A percentile compares a stretch with the other conserved stretches of the same genome.
These are phyloP conservation scores for Xylaria sp. DNA, from an alignment of 2,329 filamentous ascomycete species.

Conservation along the genomic window DNA sequence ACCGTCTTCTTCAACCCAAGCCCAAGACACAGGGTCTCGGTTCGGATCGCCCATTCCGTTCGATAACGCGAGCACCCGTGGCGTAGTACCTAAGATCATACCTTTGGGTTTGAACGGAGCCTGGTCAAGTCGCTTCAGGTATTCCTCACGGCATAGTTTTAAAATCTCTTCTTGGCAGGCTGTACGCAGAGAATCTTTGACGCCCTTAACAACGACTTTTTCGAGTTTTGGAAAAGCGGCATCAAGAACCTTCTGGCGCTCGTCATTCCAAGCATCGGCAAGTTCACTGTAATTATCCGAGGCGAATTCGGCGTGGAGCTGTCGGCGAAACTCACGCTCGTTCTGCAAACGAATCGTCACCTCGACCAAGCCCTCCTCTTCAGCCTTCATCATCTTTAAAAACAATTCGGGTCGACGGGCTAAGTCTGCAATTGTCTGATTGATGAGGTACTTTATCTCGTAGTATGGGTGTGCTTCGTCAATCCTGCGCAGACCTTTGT, in stretches of 20 bases:
- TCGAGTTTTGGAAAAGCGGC: constrained; percentile 84
- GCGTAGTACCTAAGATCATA: constrained; percentile 86
- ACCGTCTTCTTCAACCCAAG: constrained; percentile 93
- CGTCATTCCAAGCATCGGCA: constrained; percentile 92
- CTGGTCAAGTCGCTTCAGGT: constrained; percentile 90
- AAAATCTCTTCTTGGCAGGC: constrained; percentile 94
- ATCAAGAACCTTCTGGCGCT: constrained; percentile 87
- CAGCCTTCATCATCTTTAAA: constrained; percentile 96
- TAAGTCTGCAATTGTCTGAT: constrained; percentile 85
- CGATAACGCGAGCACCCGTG: constrained; percentile 86
- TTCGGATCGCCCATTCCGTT: constrained; percentile 80
- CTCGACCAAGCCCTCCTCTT: constrained; percentile 91
- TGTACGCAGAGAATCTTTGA: constrained; percentile 93
- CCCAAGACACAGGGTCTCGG: constrained; percentile 88
- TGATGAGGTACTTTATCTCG: constrained; percentile 95
- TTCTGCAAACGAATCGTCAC: constrained; percentile 83
- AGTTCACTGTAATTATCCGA: constrained; percentile 96
- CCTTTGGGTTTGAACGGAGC: constrained; percentile 96
- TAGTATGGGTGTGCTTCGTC: constrained; percentile 97
- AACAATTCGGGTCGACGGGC: constrained; percentile 88
- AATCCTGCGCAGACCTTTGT: constrained; percentile 93
- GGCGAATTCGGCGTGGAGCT: constrained; percentile 84
- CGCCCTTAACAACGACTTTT: constrained; percentile 84
- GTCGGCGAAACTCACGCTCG: constrained; percentile 78
- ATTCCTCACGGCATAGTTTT: constrained; percentile 88